A percentile compares a stretch with the other conserved stretches of the same genome.
Conservation (phyloP, 2,329 filamentous ascomycete species). For the Achaetomium macrosporum region DNA sequence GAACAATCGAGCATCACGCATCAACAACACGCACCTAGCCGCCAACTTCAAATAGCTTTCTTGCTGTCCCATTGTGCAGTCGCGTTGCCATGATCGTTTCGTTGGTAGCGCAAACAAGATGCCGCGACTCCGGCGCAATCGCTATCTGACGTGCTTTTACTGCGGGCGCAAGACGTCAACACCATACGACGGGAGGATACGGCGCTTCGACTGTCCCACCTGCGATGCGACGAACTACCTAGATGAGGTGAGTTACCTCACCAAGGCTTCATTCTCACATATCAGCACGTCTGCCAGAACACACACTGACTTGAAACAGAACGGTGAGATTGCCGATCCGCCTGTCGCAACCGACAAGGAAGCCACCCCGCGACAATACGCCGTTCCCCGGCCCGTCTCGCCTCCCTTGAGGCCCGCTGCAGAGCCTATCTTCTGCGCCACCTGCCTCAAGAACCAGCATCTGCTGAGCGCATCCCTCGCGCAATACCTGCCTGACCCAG, state of each 20-base stretch:
- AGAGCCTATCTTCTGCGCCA: conserved; percentile 57
- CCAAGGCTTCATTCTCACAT: not conserved
- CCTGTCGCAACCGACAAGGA: conserved; percentile 54
- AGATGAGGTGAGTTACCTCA: conserved; percentile 61
- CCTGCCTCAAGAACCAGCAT: conserved; percentile 84
- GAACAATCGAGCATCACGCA: not conserved
- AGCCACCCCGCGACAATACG: conserved; percentile 43
- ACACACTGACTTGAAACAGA: conserved; percentile 40
- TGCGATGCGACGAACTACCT: conserved; percentile 88
- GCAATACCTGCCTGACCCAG: conserved; percentile 66
- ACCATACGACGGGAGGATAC: conserved; percentile 50
- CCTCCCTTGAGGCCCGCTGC: conserved; percentile 31
- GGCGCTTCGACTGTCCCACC: conserved; percentile 64
- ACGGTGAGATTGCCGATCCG: conserved; percentile 85
- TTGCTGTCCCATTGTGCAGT: not conserved
- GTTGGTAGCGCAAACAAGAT: conserved; percentile 28
- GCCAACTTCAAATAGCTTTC: not conserved
- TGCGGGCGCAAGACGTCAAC: conserved; percentile 65
- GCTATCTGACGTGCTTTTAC: conserved; percentile 69
- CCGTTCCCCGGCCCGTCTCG: conserved; percentile 36
- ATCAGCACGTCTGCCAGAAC: not conserved
- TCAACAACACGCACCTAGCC: conserved; percentile 6
- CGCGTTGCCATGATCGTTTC: conserved; percentile 14
- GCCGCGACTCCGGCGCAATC: conserved; percentile 37
- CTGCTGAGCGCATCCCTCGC: conserved; percentile 70